Conservation (phyloP, 345 rosid genomes). For the Hypericum perforatum region DNA sequence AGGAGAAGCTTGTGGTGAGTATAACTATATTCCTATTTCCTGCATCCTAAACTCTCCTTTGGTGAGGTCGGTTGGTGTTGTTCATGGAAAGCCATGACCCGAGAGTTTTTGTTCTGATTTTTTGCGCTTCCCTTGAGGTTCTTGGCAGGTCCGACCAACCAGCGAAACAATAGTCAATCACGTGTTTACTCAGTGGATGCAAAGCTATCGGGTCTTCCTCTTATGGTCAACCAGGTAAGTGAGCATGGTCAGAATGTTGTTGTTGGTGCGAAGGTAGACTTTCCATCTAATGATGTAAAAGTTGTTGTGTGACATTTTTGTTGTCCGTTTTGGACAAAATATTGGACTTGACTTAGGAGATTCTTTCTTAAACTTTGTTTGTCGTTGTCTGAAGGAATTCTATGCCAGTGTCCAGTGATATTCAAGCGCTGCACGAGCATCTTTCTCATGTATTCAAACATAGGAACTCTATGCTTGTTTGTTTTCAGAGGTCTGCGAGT, state of each 20-base stretch:
- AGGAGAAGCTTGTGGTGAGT: conserved; percentile 93
- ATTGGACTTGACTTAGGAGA: no score
- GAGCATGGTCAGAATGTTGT: not conserved
- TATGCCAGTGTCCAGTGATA: no score
- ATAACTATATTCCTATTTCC: not conserved
- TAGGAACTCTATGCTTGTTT: no score
- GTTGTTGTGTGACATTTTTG: no score
- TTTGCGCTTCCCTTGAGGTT: conserved; percentile 59
- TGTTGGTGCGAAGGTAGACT: no score
- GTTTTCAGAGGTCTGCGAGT: no score
- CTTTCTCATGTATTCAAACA: no score
- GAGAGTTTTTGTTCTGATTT: conserved; percentile 69
- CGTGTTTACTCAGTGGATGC: conserved; percentile 97
- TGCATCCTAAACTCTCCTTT: not conserved
- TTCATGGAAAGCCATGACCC: conserved; percentile 26
- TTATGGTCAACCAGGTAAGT: conserved; percentile 86
- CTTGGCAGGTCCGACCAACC: conserved; percentile 93
- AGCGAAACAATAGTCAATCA: conserved; percentile 95
- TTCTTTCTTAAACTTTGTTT: no score
- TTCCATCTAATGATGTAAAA: no score
- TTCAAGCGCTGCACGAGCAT: no score
- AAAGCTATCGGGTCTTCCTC: conserved; percentile 95
- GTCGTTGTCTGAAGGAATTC: no score
- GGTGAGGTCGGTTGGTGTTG: not conserved
- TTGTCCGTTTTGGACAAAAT: no score